Conservation (phyloP, 192 early-diverging fungal genomes). For the Entomortierella chlamydospora region DNA sequence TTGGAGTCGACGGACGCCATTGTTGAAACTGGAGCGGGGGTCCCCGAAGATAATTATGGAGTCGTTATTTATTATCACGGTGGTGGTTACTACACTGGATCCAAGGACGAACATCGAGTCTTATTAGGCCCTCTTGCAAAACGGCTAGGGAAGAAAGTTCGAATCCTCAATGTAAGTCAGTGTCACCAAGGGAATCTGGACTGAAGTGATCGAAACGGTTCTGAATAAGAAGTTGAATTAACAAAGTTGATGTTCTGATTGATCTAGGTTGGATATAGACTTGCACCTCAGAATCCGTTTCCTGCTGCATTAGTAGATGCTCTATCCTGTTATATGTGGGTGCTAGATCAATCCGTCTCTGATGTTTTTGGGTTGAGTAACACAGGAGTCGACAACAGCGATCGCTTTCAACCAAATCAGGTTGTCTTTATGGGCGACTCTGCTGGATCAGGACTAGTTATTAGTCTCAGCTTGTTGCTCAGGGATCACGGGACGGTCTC, state of each 20-base stretch:
- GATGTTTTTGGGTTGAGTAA: constrained; percentile 41
- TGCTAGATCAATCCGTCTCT: constrained; percentile 65
- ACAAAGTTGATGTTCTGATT: too few species aligned
- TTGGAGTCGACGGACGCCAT: constrained; percentile 13
- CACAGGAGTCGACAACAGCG: not conserved
- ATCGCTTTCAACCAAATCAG: constrained; percentile 55
- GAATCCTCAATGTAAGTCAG: constrained; percentile 6
- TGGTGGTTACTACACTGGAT: constrained; percentile 71
- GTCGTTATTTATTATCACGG: constrained; percentile 81
- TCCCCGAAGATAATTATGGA: constrained; percentile 4
- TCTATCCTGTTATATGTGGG: constrained; percentile 73
- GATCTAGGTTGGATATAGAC: constrained; percentile 71
- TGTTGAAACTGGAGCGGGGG: not conserved
- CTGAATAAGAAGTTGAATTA: too few species aligned
- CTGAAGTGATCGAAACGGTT: too few species aligned
- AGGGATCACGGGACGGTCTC: constrained; percentile 63
- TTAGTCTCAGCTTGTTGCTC: constrained; percentile 65
- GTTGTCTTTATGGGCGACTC: constrained; percentile 74
- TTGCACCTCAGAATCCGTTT: constrained; percentile 83
- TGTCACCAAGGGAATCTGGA: too few species aligned
- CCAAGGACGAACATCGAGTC: constrained; percentile 58
- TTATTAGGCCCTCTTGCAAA: constrained; percentile 38
- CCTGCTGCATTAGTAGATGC: constrained; percentile 86
- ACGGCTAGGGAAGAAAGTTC: constrained; percentile 17
- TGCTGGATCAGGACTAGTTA: constrained; percentile 69